Base-by-base conservation (phyloP, 257 asterid species). In the Haberlea rhodopensis region DNA sequence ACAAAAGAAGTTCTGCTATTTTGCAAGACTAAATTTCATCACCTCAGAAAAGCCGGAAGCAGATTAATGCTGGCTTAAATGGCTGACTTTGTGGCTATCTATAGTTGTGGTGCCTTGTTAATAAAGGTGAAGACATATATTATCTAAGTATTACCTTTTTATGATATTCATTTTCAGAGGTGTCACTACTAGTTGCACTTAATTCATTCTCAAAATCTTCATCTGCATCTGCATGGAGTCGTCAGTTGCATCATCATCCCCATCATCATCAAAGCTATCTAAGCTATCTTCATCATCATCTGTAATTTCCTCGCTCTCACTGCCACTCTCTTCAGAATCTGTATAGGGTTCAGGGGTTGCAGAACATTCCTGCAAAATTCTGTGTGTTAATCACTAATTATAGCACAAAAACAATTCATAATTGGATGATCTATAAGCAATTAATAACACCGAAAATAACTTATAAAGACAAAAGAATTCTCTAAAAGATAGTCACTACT, bases 321-420 rank as follows among this genome's bases (percentile, higher is more conserved):
- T 84, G 61, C 84, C 96, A 75, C 85, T 86, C 60, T 88, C 97
- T 59, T 94, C 99, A 22, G 95, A 79, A 66, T 94, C 96, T 51
- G 99, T 83, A 76, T 94, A 94, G 27, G 91, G 87, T 70, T 80
- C 97, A 72, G 91, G 88, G 20, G 87, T 61, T 54, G 34, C 75
- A 4, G 95, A 80, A 57, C 87, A 90, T 73, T 83, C 99, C 97
- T 90, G 82, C 71, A 66, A 78, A 71, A 67, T 9, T 54, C 23
- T 28, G 66, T 5, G 40, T 13, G 37, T 61, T 57, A n/a, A n/a
- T n/a, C n/a, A n/a, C n/a, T n/a, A n/a, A n/a, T n/a, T n/a, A n/a
- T n/a, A n/a, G n/a, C n/a, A n/a, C n/a, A n/a, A n/a, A n/a, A n/a
- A n/a, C n/a, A n/a, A n/a, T n/a, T n/a, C n/a, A n/a, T n/a, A n/a